Percentiles rank a stretch among this genome's conserved stretches.
Conservation (phyloP, 2,329 filamentous ascomycete species). For the Cercospora sojina region DNA sequence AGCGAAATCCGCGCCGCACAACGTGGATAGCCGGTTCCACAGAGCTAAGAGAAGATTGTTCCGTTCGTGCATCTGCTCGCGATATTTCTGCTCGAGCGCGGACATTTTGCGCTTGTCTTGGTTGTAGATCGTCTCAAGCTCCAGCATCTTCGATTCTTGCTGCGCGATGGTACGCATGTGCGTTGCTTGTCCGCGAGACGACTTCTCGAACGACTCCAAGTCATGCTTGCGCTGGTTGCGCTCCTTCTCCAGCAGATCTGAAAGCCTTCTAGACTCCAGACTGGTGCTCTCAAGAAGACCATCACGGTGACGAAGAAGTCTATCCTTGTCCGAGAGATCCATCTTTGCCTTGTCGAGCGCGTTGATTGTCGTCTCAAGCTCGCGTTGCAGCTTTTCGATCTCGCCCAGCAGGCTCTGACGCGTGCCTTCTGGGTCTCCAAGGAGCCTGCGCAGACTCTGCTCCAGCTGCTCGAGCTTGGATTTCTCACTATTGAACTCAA, state of each 20-base stretch:
- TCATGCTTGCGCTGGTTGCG: conserved; percentile 80
- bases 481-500: conserved; percentile 88
- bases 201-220: conserved; percentile 81
- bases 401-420: conserved; percentile 81
- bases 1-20: conserved; percentile 90
- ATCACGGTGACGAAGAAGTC: conserved; percentile 85
- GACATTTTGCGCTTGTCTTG: conserved; percentile 76
- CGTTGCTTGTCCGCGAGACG: conserved; percentile 82
- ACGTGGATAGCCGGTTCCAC: conserved; percentile 81
- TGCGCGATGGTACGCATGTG: conserved; percentile 81
- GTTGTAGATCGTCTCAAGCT: conserved; percentile 77
- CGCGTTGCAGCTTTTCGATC: conserved; percentile 78
- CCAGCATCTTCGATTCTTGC: conserved; percentile 78
- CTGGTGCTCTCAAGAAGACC: conserved; percentile 82
- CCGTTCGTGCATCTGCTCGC: conserved; percentile 83
- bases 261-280: conserved; percentile 79
- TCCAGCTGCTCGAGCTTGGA: conserved; percentile 87
- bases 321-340: conserved; percentile 83
- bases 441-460: conserved; percentile 77
- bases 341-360: conserved; percentile 78
- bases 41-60: conserved; percentile 84
- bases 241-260: conserved; percentile 89
- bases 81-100: conserved; percentile 73
- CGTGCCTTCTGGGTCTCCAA: conserved; percentile 85
- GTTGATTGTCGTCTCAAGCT: conserved; percentile 78